Base-by-base conservation (phyloP, 2,329 filamentous ascomycete genomes). In the Arthroderma sp. region DNA sequence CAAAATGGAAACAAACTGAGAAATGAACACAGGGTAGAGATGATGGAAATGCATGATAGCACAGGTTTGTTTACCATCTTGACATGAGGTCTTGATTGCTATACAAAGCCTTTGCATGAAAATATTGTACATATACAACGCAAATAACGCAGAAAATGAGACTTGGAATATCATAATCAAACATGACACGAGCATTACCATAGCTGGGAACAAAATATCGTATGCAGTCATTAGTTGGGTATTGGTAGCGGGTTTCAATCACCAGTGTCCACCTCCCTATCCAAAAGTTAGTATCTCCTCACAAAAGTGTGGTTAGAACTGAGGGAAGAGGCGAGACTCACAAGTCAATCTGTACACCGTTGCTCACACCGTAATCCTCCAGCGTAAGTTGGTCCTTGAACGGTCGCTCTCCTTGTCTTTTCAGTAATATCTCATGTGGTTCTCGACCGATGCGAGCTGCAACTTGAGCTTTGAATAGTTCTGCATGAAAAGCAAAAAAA, bases 361-460 rank as follows among this genome's bases (percentile, higher is more conserved):
- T 91, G 55, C 82, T 86, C 46, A 96, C 80, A n/a, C 85, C 86
- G 64, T 95, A 96, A 66, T 96, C 89, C 57, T 85, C 85, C 54
- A 95, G 64, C 31, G 80, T 88, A 49, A 95, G 73, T 55, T 82
- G 77, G 60, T 96, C 88, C 70, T 94, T 95, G 63, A 96, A 95
- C 27, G 89, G 88, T 52, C 88, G 69, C 67, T 95, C 86, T 8
- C 88, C 85, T 65, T 96, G 89, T 53, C 89, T 73, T 71, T 93
- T 91, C 48, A 96, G 65, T 66, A 95, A 72, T 51, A 96, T 94
- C 67, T 95, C 86, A 58, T 89, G 84, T 38, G 88, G 83, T 54
- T 93, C 81, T 32, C 89, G 77, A 1, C 89, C 89, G 55, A 95
- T 93, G 50, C 83, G 77, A 36, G 85, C 85, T 4, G 88, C 88